Conservation (phyloP, 225 moss, liverwort and hornwort genomes). For the Sphagnum tenellum region DNA sequence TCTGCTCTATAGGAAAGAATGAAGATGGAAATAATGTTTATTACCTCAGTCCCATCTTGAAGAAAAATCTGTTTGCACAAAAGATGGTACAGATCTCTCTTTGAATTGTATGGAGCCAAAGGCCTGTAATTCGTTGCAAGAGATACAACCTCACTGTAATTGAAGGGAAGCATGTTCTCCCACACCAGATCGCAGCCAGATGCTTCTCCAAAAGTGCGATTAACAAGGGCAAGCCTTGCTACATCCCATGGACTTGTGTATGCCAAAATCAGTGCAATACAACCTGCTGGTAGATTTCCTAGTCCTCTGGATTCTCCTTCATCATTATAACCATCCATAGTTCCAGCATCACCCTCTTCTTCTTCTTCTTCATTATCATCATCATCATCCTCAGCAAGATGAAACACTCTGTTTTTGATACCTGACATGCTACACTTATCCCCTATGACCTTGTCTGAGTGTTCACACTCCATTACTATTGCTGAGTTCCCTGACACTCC, state of each 20-base stretch:
- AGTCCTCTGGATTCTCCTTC: neutral
- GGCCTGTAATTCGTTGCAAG: neutral
- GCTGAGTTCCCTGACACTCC: too few species aligned
- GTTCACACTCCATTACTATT: too few species aligned
- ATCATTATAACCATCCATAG: neutral
- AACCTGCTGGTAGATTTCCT: constrained; percentile 11
- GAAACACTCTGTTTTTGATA: too few species aligned
- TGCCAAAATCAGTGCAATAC: constrained; percentile 6
- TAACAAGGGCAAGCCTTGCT: constrained; percentile 8
- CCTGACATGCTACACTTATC: too few species aligned
- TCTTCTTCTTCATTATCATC: too few species aligned
- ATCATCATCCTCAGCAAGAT: too few species aligned
- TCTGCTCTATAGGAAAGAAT: too few species aligned
- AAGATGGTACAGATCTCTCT: constrained; percentile 8
- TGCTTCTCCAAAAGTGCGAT: constrained; percentile 5
- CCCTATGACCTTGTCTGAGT: too few species aligned
- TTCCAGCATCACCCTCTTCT: too few species aligned
- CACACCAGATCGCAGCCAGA: constrained; percentile 12
- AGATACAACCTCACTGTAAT: constrained; percentile 7
- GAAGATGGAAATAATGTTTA: neutral
- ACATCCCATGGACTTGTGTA: constrained; percentile 5
- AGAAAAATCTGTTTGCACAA: constrained; percentile 2
- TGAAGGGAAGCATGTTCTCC: constrained; percentile 9
- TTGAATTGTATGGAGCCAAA: neutral
- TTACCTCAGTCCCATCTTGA: constrained; percentile 13